Evolutionary conservation across 805 yeast genomes (phyloP).

Genomic region (Jamesozyma piceae): DNA sequence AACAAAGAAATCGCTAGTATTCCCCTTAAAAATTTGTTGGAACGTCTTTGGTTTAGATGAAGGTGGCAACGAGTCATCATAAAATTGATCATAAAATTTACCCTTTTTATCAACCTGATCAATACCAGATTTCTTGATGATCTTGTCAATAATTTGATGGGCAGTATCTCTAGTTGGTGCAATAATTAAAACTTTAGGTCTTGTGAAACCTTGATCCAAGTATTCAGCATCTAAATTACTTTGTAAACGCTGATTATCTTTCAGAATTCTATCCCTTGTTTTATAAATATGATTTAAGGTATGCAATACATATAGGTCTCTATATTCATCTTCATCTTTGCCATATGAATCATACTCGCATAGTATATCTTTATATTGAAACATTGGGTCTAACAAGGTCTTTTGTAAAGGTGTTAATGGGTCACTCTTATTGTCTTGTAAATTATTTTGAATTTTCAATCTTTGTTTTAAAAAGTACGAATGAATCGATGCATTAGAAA

Average conservation of each 20-base stretch:
- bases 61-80: conserved; percentile 38
- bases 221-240: conserved; percentile 47
- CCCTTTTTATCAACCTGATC: conserved; percentile 74
- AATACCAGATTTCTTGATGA: conserved; percentile 55
- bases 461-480: conserved; percentile 42
- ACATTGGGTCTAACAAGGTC: conserved; percentile 51
- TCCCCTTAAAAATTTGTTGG: conserved; percentile 70
- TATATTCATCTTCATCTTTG: conserved; percentile 43
- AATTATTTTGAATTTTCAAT: conserved; percentile 24
- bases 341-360: conserved; percentile 44
- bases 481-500: conserved; percentile 17
- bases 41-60: conserved; percentile 74
- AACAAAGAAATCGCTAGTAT: conserved; percentile 84
- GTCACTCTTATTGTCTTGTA: conserved; percentile 15
- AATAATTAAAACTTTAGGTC: conserved; percentile 78
- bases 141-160: conserved; percentile 51
- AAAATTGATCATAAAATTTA: conserved; percentile 65
- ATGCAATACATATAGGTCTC: conserved; percentile 60
- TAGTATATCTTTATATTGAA: conserved; percentile 63
- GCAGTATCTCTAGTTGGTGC: conserved; percentile 80
- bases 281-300: conserved; percentile 73
- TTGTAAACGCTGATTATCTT: conserved; percentile 55
- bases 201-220: conserved; percentile 90
- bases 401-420: conserved; percentile 39
- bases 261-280: conserved; percentile 76